Conservation (phyloP, 2,329 filamentous ascomycete genomes). For the Trichophyton benhamiae region DNA sequence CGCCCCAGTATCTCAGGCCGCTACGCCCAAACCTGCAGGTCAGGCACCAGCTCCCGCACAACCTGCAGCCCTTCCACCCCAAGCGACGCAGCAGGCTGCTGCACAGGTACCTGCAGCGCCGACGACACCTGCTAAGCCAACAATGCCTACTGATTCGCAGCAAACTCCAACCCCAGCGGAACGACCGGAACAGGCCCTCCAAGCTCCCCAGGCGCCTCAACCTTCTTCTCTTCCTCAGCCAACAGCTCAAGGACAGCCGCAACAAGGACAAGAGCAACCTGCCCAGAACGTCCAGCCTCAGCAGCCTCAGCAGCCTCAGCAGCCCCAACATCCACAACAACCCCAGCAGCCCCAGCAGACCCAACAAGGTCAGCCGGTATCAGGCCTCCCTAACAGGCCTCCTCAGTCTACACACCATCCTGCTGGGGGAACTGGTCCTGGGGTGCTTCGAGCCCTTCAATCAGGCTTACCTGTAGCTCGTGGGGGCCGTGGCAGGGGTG, state of each 20-base stretch:
- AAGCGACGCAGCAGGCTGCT: constrained; percentile 10
- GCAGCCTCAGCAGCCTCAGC: constrained; percentile 9
- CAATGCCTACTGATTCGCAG: constrained; percentile 4
- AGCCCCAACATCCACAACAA: constrained; percentile 12
- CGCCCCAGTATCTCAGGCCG: constrained; percentile 7
- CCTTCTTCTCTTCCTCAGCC: neutral
- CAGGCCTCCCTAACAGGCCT: constrained; percentile 15
- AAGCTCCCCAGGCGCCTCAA: neutral
- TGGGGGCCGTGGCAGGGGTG: constrained; percentile 26
- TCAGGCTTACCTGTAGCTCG: constrained; percentile 35
- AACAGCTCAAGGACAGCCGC: constrained; percentile 8
- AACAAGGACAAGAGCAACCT: neutral
- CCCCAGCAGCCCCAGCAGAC: constrained; percentile 14
- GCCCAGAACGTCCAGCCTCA: neutral
- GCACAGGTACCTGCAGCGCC: constrained; percentile 9
- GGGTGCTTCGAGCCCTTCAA: constrained; percentile 32
- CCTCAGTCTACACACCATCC: constrained; percentile 15
- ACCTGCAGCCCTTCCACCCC: constrained; percentile 11
- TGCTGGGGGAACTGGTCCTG: constrained; percentile 26
- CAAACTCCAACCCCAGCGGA: constrained; percentile 9
- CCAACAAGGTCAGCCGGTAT: constrained; percentile 20
- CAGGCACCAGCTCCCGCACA: constrained; percentile 4
- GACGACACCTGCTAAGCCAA: constrained; percentile 5
- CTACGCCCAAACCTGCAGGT: constrained; percentile 11
- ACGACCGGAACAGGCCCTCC: constrained; percentile 8